phyloP scores from a whole-genome alignment of 805 yeast species.

The Wickerhamomyces canadensis region DNA sequence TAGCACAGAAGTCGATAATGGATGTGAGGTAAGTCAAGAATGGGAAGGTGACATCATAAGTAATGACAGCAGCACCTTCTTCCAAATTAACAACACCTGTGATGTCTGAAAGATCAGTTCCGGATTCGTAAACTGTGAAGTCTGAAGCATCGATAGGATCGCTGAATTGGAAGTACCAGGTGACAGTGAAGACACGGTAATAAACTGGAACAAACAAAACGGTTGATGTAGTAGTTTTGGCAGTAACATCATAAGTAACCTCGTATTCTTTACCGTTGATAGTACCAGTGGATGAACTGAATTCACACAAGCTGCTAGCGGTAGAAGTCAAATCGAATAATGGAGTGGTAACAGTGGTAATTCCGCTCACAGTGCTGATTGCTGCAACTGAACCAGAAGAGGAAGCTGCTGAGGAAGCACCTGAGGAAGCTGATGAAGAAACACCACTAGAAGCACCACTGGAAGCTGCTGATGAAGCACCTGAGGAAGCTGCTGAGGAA shows the following conservation, averaged over 20 bases:
- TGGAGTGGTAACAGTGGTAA: too few species aligned
- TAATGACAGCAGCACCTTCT: conserved; percentile 10
- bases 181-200: too few species aligned
- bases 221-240: too few species aligned
- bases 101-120: conserved; percentile 3
- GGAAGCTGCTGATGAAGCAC: too few species aligned
- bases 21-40: not conserved
- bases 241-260: too few species aligned
- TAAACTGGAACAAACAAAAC: too few species aligned
- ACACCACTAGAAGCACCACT: not conserved
- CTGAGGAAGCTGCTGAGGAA: too few species aligned
- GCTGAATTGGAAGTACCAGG: conserved; percentile 14
- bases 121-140: conserved; percentile 8
- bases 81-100: conserved; percentile 13
- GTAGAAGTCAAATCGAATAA: too few species aligned
- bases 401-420: not conserved
- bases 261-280: too few species aligned
- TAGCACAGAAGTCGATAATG: conserved; percentile 3
- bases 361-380: not conserved
- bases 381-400: too few species aligned
- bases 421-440: not conserved
- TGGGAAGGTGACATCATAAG: conserved; percentile 7
- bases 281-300: too few species aligned
- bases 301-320: too few species aligned
- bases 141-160: conserved; percentile 8